Evolutionary conservation across 2,329 filamentous ascomycete species (phyloP).

Genomic region (Fusarium armeniacum): DNA sequence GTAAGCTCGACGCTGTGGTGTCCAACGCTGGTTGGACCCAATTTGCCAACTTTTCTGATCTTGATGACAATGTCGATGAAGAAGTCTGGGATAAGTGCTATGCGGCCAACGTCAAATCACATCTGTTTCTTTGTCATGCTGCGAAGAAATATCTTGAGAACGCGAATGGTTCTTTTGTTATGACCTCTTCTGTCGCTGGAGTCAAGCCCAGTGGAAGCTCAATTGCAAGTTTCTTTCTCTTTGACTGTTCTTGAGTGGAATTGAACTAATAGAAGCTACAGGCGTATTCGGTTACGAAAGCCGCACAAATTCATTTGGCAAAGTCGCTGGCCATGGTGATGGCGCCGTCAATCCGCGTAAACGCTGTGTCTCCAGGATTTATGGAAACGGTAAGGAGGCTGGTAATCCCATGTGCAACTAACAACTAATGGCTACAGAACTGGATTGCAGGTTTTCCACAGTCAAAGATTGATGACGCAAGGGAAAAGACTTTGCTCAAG

Average conservation of each 20-base stretch:
- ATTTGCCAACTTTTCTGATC: constrained; percentile 11
- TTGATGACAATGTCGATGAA: constrained; percentile 23
- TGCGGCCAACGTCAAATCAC: constrained; percentile 23
- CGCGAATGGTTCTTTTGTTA: constrained; percentile 5
- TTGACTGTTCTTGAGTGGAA: fast-evolving
- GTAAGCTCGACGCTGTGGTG: constrained; percentile 12
- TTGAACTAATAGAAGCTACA: fast-evolving
- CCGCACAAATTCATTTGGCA: constrained; percentile 13
- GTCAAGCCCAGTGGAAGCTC: constrained; percentile 24
- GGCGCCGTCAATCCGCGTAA: constrained; percentile 18
- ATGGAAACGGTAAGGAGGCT: constrained; percentile 7
- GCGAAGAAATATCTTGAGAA: background rate
- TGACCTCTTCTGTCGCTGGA: constrained; percentile 19
- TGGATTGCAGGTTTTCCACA: constrained; percentile 6
- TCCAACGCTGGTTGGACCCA: constrained; percentile 25
- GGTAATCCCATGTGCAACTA: background rate
- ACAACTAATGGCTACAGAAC: background rate
- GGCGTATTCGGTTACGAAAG: constrained; percentile 22
- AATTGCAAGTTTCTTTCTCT: background rate
- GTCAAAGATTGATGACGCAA: constrained; percentile 12
- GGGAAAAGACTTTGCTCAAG: constrained; percentile 18
- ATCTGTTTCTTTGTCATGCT: constrained; percentile 17
- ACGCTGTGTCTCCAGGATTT: constrained; percentile 20
- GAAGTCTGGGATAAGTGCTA: constrained; percentile 25
- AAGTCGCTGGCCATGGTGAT: constrained; percentile 23